phyloP scores from a whole-genome alignment of 257 asterid species.

The Fraxinus pennsylvanica region DNA sequence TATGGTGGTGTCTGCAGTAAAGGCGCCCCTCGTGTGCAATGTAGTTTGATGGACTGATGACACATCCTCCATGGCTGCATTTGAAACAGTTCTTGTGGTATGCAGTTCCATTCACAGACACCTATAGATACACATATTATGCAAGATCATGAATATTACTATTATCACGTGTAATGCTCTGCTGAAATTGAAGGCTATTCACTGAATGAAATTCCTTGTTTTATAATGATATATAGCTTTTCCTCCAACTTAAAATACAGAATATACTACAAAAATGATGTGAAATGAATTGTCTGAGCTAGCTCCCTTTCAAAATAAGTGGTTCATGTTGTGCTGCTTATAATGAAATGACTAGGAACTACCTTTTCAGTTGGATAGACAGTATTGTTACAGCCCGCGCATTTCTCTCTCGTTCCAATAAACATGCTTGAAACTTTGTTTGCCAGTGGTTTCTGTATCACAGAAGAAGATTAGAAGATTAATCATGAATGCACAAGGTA shows the following conservation, averaged over 20 bases:
- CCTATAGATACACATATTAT: slow-evolving; percentile 40
- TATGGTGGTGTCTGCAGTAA: slow-evolving; percentile 98
- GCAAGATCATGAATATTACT: background rate
- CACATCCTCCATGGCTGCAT: slow-evolving; percentile 93
- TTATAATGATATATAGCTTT: background rate
- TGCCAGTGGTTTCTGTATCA: slow-evolving; percentile 64
- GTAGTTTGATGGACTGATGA: slow-evolving; percentile 89
- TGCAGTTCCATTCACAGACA: slow-evolving; percentile 76
- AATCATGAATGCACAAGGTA: background rate
- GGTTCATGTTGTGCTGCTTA: background rate
- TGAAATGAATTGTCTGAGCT: background rate
- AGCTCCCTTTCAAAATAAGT: background rate
- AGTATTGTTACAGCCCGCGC: slow-evolving; percentile 70
- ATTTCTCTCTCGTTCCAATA: slow-evolving; percentile 82
- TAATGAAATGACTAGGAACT: background rate
- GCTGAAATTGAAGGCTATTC: background rate
- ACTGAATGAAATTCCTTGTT: background rate
- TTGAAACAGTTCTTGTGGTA: slow-evolving; percentile 93
- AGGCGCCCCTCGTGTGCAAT: slow-evolving; percentile 90
- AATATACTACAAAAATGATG: background rate
- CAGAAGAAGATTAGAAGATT: slow-evolving; percentile 4
- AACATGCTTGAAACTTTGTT: slow-evolving; percentile 73
- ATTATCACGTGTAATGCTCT: background rate
- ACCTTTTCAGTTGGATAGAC: slow-evolving; percentile 97
- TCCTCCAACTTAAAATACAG: background rate